These are phyloP conservation scores for Aspergillus neotritici DNA, from an alignment of 2,329 filamentous ascomycete species.

Conservation along the genomic window DNA sequence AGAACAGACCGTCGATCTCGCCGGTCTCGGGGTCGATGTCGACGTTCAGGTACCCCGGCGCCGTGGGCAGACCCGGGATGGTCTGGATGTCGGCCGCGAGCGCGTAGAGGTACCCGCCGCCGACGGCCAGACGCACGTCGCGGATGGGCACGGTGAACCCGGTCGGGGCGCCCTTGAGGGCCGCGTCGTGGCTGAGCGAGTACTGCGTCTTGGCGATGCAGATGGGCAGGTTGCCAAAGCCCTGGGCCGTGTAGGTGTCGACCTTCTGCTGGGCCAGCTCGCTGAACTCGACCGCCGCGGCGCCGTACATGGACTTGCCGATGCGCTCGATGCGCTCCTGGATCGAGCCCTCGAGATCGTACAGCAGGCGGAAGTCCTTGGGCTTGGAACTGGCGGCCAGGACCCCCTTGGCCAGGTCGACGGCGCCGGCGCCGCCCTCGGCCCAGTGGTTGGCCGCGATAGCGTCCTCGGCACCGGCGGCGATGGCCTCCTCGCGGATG, in stretches of 20 bases:
- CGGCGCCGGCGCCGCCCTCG: slow-evolving; percentile 81
- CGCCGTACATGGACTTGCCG: slow-evolving; percentile 90
- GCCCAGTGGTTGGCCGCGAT: slow-evolving; percentile 96
- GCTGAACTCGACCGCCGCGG: slow-evolving; percentile 81
- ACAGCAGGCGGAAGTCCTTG: slow-evolving; percentile 83
- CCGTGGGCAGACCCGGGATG: slow-evolving; percentile 90
- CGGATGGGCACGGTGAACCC: slow-evolving; percentile 93
- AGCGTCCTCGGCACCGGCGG: slow-evolving; percentile 88
- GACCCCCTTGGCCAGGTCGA: slow-evolving; percentile 82
- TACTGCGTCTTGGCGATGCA: slow-evolving; percentile 99
- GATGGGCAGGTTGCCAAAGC: slow-evolving; percentile 87
- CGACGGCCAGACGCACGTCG: slow-evolving; percentile 88
- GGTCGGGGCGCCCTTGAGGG: slow-evolving; percentile 87
- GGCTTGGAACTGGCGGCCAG: slow-evolving; percentile 76
- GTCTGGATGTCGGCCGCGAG: slow-evolving; percentile 97
- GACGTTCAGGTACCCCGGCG: slow-evolving; percentile 91
- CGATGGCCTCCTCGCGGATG: slow-evolving; percentile 82
- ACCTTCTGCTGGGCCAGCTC: slow-evolving; percentile 94
- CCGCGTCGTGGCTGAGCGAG: slow-evolving; percentile 85
- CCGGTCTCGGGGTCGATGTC: slow-evolving; percentile 77
- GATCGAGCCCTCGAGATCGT: slow-evolving; percentile 70
- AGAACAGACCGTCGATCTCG: slow-evolving; percentile 86
- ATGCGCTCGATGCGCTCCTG: slow-evolving; percentile 89
- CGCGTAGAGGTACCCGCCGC: slow-evolving; percentile 89
- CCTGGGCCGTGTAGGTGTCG: slow-evolving; percentile 87